Evolutionary conservation across 441 rosid species (phyloP).

Genomic region (Syzygium syzygioides): DNA sequence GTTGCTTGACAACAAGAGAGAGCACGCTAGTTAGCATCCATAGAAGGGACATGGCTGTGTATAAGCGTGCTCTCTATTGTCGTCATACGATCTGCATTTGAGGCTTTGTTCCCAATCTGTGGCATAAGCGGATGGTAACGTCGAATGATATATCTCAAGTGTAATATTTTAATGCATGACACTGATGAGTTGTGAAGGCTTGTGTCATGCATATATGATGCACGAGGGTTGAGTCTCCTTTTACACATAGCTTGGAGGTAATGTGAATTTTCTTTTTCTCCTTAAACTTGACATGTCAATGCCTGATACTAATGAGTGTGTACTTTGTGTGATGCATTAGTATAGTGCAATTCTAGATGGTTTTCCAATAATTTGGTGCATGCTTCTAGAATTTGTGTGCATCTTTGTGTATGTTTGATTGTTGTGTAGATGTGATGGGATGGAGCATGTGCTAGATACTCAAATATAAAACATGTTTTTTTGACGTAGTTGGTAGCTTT

Average conservation of each 20-base stretch:
- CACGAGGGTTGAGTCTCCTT: neutral
- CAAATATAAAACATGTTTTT: neutral
- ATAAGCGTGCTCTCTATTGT: slow-evolving; percentile 45
- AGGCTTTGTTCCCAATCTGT: neutral
- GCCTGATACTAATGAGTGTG: neutral
- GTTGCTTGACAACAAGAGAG: slow-evolving; percentile 54
- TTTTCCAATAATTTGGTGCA: neutral
- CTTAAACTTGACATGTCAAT: neutral
- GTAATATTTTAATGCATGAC: neutral
- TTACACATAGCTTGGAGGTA: neutral
- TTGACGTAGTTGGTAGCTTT: neutral
- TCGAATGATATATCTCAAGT: neutral
- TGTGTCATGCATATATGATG: neutral
- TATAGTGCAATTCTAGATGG: neutral
- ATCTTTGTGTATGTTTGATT: neutral
- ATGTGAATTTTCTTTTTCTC: neutral
- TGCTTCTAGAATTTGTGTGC: neutral
- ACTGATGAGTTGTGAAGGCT: neutral
- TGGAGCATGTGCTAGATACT: neutral
- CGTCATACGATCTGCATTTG: slow-evolving; percentile 21
- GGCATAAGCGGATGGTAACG: neutral
- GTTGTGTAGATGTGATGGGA: neutral
- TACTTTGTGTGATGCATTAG: neutral
- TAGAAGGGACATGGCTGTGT: too few relatives aligned
- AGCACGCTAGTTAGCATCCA: too few relatives aligned